phyloP scores from a whole-genome alignment of 148 eudicot genomes.

The Nepenthes gracilis region DNA sequence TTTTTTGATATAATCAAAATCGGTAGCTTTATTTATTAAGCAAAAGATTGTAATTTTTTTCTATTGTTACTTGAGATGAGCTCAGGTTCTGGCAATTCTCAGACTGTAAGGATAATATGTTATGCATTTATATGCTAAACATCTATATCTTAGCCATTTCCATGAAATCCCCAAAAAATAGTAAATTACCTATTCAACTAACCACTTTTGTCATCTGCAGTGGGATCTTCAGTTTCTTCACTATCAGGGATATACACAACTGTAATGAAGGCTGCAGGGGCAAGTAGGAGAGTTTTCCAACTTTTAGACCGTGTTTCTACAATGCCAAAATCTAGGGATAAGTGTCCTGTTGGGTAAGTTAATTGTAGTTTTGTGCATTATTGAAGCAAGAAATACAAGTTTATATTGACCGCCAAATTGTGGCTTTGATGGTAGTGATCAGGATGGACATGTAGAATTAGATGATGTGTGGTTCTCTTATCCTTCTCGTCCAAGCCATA shows the following conservation, averaged over 20 bases:
- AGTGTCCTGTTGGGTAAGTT: conserved; percentile 67
- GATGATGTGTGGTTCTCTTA: conserved; percentile 94
- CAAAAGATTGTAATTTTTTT: too few relatives aligned
- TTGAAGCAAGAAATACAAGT: too few relatives aligned
- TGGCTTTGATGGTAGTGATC: conserved; percentile 19
- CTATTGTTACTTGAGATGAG: too few relatives aligned
- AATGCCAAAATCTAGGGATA: conserved; percentile 66
- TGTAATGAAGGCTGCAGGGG: conserved; percentile 97
- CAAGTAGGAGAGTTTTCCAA: conserved; percentile 95
- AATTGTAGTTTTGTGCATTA: neutral
- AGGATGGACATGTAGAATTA: conserved; percentile 63
- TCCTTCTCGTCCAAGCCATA: conserved; percentile 82
- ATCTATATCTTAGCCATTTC: too few relatives aligned
- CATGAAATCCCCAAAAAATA: too few relatives aligned
- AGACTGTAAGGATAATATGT: too few relatives aligned
- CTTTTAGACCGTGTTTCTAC: conserved; percentile 69
- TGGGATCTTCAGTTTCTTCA: conserved; percentile 75
- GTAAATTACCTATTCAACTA: neutral
- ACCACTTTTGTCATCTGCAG: conserved; percentile 23
- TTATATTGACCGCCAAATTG: too few relatives aligned
- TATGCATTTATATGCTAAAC: too few relatives aligned
- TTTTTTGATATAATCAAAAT: too few relatives aligned
- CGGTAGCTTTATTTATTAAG: too few relatives aligned
- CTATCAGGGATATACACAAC: conserved; percentile 68
- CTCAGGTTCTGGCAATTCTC: too few relatives aligned